Conservation (phyloP, 108 stramenopile genomes). For the Stephanodiscus minutulus region DNA sequence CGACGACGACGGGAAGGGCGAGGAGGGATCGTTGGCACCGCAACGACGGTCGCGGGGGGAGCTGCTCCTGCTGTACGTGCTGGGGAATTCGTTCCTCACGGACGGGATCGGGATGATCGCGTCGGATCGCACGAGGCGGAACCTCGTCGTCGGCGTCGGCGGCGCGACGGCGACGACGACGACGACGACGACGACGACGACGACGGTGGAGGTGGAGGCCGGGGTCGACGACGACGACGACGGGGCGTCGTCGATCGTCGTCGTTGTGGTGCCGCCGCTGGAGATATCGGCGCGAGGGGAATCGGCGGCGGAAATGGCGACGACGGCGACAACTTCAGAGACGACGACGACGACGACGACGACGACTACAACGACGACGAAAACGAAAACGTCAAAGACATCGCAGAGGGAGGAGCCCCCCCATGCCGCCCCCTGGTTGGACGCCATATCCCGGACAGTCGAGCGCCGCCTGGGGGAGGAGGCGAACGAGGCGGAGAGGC, state of each 20-base stretch:
- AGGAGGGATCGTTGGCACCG: conserved; percentile 7
- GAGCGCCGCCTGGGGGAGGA: conserved; percentile 30
- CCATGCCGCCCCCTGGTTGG: conserved; percentile 38
- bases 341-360: background rate
- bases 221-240: background rate
- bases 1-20: background rate
- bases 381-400: no score
- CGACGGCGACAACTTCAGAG: background rate
- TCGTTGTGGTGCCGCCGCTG: background rate
- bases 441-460: conserved; percentile 39
- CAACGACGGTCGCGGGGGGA: conserved; percentile 11
- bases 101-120: conserved; percentile 33
- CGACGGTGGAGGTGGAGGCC: no score
- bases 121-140: conserved; percentile 10
- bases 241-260: background rate
- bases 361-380: no score
- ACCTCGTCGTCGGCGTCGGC: background rate
- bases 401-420: background rate
- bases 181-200: background rate
- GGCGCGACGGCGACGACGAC: background rate
- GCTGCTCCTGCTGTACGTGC: conserved; percentile 17
- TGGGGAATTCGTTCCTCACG: conserved; percentile 33
- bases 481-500: conserved; percentile 15
- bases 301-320: background rate
- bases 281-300: background rate